phyloP scores from a whole-genome alignment of 768 basidiomycete species.

The Mrakia hoshinonis region DNA sequence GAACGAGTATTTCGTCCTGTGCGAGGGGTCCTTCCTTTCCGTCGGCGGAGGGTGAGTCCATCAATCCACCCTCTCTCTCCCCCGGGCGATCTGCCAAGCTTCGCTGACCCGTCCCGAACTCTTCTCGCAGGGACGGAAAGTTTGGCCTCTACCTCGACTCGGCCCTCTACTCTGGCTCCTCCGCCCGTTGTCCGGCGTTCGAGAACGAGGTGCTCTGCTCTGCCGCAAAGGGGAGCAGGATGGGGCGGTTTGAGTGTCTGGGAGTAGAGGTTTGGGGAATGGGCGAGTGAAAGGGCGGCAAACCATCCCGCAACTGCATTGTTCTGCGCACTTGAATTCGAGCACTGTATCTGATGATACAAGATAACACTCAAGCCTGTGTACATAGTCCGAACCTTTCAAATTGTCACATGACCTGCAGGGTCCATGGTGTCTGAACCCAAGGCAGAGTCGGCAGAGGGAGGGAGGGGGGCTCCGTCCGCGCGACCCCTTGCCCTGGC shows the following conservation, averaged over 20 bases:
- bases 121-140: slow-evolving; percentile 58
- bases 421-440: too few relatives aligned
- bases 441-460: too few relatives aligned
- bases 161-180: slow-evolving; percentile 70
- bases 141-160: slow-evolving; percentile 85
- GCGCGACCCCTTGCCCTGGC: too few relatives aligned
- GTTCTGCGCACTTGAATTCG: too few relatives aligned
- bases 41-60: slow-evolving; percentile 80
- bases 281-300: slow-evolving; percentile 38
- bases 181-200: slow-evolving; percentile 76
- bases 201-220: slow-evolving; percentile 70
- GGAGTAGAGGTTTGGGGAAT: slow-evolving; percentile 87
- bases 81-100: too few relatives aligned
- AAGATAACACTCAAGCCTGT: too few relatives aligned
- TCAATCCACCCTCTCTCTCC: background rate
- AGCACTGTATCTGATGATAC: too few relatives aligned
- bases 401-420: too few relatives aligned
- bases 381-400: too few relatives aligned
- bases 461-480: too few relatives aligned
- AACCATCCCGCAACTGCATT: too few relatives aligned
- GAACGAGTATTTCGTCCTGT: slow-evolving; percentile 83
- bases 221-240: slow-evolving; percentile 44
- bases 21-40: slow-evolving; percentile 68
- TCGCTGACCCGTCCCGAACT: too few relatives aligned
- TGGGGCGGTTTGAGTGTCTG: slow-evolving; percentile 74